A percentile compares a stretch with the other conserved stretches of the same genome.
Conservation (phyloP, 257 asterid species). For the Gentiana straminea region DNA sequence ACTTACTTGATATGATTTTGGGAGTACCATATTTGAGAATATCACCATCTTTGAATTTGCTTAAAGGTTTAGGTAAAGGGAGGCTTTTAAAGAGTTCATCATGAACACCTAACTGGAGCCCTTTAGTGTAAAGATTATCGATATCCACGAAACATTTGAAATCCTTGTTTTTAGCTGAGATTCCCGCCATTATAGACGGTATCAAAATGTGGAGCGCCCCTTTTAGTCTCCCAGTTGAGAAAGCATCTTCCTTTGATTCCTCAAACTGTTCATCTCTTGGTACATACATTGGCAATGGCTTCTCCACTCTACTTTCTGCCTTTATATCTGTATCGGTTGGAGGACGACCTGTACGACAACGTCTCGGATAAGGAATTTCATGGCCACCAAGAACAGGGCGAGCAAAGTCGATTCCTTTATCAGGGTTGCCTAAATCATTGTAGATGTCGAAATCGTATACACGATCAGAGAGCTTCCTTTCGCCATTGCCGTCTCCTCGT, state of each 20-base stretch:
- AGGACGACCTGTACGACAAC: conserved; percentile 83
- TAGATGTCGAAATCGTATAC: conserved; percentile 72
- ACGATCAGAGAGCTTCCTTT: conserved; percentile 66
- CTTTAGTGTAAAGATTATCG: conserved; percentile 80
- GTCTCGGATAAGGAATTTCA: conserved; percentile 66
- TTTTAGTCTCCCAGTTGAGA: conserved; percentile 82
- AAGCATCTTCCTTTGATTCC: conserved; percentile 77
- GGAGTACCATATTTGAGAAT: conserved; percentile 78
- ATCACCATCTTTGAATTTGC: conserved; percentile 67
- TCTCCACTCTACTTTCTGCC: conserved; percentile 88
- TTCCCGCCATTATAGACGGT: conserved; percentile 68
- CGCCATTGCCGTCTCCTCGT: conserved; percentile 82
- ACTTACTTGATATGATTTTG: conserved; percentile 72
- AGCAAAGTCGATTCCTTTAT: conserved; percentile 67
- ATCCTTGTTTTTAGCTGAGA: conserved; percentile 66
- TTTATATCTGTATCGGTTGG: conserved; percentile 63
- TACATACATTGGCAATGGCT: conserved; percentile 84
- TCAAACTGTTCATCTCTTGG: conserved; percentile 96
- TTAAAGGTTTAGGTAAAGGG: conserved; percentile 61
- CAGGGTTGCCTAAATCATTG: conserved; percentile 95
- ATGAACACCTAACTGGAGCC: conserved; percentile 72
- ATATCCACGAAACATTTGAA: conserved; percentile 81
- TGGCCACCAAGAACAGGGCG: conserved; percentile 76
- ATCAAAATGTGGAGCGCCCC: conserved; percentile 76
- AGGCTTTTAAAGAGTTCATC: conserved; percentile 65